Evolutionary conservation across 2,329 filamentous ascomycete species (phyloP).

Genomic region (Aspergillus sp.): DNA sequence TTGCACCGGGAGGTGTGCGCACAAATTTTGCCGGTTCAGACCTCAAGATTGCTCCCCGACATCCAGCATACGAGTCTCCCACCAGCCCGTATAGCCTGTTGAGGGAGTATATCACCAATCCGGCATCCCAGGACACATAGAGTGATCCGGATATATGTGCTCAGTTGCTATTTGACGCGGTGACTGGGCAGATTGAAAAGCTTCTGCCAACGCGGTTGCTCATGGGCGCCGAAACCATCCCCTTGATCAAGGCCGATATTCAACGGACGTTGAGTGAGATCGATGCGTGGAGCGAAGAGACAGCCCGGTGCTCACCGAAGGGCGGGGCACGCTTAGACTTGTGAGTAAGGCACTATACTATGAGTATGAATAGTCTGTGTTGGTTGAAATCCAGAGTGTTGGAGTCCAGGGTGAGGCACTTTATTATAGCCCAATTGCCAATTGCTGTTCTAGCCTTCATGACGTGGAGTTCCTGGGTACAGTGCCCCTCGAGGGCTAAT

Average conservation of each 20-base stretch:
- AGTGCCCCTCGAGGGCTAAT: too few species aligned
- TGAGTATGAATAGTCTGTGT: too few species aligned
- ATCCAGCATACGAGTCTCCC: not conserved
- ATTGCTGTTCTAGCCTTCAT: too few species aligned
- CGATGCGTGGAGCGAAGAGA: too few species aligned
- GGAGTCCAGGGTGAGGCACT: too few species aligned
- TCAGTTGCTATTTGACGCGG: slow-evolving; percentile 14
- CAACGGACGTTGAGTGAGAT: not conserved
- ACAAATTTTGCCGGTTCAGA: not conserved
- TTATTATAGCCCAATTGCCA: too few species aligned
- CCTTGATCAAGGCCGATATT: not conserved
- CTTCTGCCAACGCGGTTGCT: slow-evolving; percentile 15
- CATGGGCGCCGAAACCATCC: slow-evolving; percentile 10
- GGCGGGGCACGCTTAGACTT: too few species aligned
- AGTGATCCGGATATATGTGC: slow-evolving; percentile 19
- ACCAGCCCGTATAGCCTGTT: slow-evolving; percentile 7
- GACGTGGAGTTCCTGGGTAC: too few species aligned
- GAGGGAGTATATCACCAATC: slow-evolving; percentile 12
- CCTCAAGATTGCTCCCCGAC: not conserved
- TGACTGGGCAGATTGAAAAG: slow-evolving; percentile 8
- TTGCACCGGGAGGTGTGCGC: not conserved
- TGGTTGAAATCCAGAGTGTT: too few species aligned
- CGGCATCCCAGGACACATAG: slow-evolving; percentile 9
- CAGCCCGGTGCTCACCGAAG: too few species aligned
- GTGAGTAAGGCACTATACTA: too few species aligned